Evolutionary conservation across 2,329 filamentous ascomycete species (phyloP).

Genomic region (Aspergillus aculeatinus): DNA sequence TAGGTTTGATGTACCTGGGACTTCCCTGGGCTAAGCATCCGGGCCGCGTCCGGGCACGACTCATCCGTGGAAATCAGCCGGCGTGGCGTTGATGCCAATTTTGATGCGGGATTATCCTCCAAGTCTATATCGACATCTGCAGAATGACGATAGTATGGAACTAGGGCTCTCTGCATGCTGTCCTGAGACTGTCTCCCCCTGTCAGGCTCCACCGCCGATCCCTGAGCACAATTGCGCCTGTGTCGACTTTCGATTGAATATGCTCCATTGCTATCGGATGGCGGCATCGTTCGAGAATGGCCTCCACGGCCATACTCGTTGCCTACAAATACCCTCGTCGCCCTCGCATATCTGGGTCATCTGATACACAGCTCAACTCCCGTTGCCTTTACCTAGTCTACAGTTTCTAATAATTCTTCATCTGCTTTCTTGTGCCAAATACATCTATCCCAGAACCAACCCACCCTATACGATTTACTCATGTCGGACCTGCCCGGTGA

Average conservation of each 20-base stretch:
- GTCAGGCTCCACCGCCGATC: neutral
- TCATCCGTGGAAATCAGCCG: neutral
- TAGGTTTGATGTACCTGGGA: neutral
- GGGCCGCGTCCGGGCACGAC: neutral
- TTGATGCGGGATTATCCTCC: neutral
- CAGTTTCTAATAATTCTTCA: no score
- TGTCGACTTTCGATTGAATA: neutral
- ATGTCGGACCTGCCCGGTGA: neutral
- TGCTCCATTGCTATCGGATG: neutral
- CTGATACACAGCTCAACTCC: neutral
- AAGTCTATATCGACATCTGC: neutral
- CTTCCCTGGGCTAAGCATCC: neutral
- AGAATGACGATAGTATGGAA: neutral
- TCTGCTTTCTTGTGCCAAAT: neutral
- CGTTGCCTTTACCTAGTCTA: neutral
- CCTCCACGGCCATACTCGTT: neutral
- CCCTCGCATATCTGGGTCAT: neutral
- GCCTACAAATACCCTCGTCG: neutral
- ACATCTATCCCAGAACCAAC: neutral
- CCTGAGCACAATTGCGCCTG: neutral
- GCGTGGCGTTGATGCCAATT: neutral
- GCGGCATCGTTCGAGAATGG: neutral
- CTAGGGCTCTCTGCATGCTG: neutral
- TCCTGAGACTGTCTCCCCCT: neutral
- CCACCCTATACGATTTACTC: neutral